Conservation (phyloP, 2,329 filamentous ascomycete species). For the Plectosphaerella plurivora region DNA sequence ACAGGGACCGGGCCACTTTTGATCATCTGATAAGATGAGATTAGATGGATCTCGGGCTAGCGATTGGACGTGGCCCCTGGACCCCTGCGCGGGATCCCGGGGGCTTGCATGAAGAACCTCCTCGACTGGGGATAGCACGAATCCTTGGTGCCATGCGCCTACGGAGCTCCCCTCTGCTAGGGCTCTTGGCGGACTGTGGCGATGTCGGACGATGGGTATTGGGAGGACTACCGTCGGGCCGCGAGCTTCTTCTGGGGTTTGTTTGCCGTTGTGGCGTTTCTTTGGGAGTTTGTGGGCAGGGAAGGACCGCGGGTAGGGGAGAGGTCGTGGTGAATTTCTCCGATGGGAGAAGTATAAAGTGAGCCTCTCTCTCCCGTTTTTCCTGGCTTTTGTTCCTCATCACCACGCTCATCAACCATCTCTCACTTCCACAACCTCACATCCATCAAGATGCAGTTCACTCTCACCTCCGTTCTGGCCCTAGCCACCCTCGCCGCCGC, state of each 20-base stretch:
- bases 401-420: neutral
- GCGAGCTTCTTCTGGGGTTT: neutral
- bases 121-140: neutral
- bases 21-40: slow-evolving; percentile 5
- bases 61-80: neutral
- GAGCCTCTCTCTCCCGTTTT: neutral
- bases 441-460: slow-evolving; percentile 22
- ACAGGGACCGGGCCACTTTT: neutral
- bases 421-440: neutral
- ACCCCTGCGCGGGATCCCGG: neutral
- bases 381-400: neutral
- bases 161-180: neutral
- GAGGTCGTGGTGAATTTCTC: neutral
- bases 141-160: neutral
- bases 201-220: neutral
- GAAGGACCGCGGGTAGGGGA: neutral
- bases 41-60: neutral
- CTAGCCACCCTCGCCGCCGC: slow-evolving; percentile 20
- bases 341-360: neutral
- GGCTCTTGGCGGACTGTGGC: neutral
- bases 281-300: neutral
- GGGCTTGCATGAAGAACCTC: neutral
- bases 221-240: too few relatives aligned
- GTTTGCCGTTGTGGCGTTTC: neutral
- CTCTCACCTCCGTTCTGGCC: slow-evolving; percentile 15